Base-by-base conservation (phyloP, 192 early-diverging fungal genomes). In the Hyaloraphidium curvatum region DNA sequence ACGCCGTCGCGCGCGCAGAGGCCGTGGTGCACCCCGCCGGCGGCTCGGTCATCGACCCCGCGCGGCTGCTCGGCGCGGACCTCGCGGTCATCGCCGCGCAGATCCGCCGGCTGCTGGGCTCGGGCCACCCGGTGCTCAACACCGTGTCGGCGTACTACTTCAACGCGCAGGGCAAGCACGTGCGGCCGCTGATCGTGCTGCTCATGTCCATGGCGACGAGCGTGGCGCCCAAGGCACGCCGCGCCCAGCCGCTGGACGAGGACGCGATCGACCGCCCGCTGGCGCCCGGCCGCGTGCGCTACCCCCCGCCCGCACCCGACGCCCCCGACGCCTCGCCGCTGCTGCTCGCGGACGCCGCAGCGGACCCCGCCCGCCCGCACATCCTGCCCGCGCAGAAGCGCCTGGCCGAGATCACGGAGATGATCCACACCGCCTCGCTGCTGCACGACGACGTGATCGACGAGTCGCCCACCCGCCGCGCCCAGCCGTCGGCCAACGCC, bases 361-460 rank as follows among this genome's bases (percentile, higher is more conserved):
- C 25, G 5, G 13, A 57, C 11, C 25, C 43, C 25, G 11, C 35
- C 35, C 17, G 25, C 43, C 43, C 25, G 62, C 64, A 39, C 1
- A 86, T 97, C 31, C 66, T 94, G 43, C 83, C 86, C 5, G 79
- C 87, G 25, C 93, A 97, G 50, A 73, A 86, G 14, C 79, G 93
- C 5, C 72, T 97, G 40, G 89, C 89, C 2, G 93, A 97, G 65
- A 94, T 97, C 51, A 86, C 86, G 0, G 93, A 97, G 65, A 90
- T 97, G 83, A 97, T 97, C 59, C 89, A 97, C 61, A 97, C 89
- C 2, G 86, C 93, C 11, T 88, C 89, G 2, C 66, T 97, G 7
- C 67, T 97, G 5, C 93, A 97, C 63, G 88, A 97, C 66, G 93
- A 97, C 62, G 83, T 91, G 14, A 72, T 72, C 39, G 89, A 92